phyloP scores from a whole-genome alignment of 495 filamentous ascomycete species.

The Hyaloscypha hepaticicola region DNA sequence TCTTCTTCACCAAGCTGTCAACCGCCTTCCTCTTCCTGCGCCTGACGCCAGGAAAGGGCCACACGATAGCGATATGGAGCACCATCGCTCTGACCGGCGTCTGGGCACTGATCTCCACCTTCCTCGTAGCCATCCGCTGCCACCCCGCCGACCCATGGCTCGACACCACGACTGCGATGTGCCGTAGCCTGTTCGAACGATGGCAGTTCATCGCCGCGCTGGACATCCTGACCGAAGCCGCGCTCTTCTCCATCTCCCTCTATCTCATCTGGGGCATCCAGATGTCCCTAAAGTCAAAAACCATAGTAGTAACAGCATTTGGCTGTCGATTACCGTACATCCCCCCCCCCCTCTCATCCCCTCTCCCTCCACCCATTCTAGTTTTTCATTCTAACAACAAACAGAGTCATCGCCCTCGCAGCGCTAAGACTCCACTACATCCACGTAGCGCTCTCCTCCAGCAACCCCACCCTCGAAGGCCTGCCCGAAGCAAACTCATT shows the following conservation, averaged over 20 bases:
- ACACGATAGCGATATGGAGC: constrained; percentile 10
- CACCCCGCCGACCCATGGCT: constrained; percentile 3
- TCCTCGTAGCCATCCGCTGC: constrained; percentile 7
- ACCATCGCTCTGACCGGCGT: background rate
- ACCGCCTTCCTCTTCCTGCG: constrained; percentile 19
- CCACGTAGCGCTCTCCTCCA: background rate
- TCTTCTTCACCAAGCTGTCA: constrained; percentile 11
- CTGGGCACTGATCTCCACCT: constrained; percentile 10
- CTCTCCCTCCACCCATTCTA: too few relatives aligned
- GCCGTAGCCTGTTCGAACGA: constrained; percentile 6
- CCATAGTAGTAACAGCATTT: constrained; percentile 18
- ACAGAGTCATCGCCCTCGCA: constrained; percentile 16
- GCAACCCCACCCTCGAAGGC: constrained; percentile 2
- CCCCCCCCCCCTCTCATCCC: background rate
- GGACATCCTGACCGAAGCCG: constrained; percentile 15
- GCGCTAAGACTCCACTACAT: constrained; percentile 11
- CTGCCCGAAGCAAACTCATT: constrained; percentile 36
- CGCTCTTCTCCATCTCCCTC: constrained; percentile 16
- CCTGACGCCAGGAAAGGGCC: constrained; percentile 13
- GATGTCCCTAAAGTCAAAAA: constrained; percentile 15
- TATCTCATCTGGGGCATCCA: constrained; percentile 22
- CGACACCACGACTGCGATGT: background rate
- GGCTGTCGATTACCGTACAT: constrained; percentile 18
- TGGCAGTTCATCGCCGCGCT: constrained; percentile 14
- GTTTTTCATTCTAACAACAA: background rate